Conservation (phyloP, 495 filamentous ascomycete genomes). For the Penicillium cosmopolitanum region DNA sequence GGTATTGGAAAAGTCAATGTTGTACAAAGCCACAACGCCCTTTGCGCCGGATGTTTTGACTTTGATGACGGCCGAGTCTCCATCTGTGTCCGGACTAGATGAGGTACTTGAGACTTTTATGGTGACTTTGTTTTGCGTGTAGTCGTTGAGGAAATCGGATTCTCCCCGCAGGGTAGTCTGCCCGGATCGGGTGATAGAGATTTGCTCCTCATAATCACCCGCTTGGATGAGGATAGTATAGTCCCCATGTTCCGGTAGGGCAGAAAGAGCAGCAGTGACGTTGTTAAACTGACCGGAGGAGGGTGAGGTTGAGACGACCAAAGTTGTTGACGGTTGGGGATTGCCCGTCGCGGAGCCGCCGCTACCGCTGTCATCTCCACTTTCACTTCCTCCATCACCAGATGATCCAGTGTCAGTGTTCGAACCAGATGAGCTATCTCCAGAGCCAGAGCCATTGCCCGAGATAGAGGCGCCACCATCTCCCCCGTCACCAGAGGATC, state of each 20-base stretch:
- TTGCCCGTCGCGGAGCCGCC: neutral
- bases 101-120: conserved; percentile 4
- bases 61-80: neutral
- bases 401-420: neutral
- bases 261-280: conserved; percentile 2
- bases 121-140: conserved; percentile 10
- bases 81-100: neutral
- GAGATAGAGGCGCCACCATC: neutral
- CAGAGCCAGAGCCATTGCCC: neutral
- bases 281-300: conserved; percentile 8
- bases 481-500: conserved; percentile 1
- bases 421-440: neutral
- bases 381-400: neutral
- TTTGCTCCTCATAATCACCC: conserved; percentile 12
- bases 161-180: conserved; percentile 6
- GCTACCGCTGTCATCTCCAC: neutral
- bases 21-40: too few species aligned
- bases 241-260: conserved; percentile 1
- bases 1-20: too few species aligned
- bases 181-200: conserved; percentile 3
- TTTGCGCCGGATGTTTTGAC: too few species aligned
- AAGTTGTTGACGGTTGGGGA: neutral
- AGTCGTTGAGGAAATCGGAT: conserved; percentile 9
- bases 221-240: conserved; percentile 4
- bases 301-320: conserved; percentile 4